Base-by-base conservation (phyloP, 768 basidiomycete species). In the Macrocybe gigantea region DNA sequence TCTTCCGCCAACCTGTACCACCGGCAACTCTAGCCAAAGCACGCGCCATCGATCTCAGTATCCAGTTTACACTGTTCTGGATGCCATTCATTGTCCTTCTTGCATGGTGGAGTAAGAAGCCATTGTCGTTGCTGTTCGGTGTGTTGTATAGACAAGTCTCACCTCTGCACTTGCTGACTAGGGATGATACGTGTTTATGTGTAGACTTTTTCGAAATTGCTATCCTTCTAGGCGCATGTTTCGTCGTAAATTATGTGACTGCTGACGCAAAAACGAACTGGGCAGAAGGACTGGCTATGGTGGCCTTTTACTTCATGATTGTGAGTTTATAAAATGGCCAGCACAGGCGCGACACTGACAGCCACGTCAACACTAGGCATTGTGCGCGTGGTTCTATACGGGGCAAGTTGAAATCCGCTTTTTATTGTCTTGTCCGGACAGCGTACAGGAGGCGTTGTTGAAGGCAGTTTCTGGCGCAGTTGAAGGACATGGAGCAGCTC, bases 221-320 rank as follows among this genome's bases (percentile, higher is more conserved):
- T 0, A 53, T 82, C 14, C 64, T 88, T 33, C 60, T 89, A 3
- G 83, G 79, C 1, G 72, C 84, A 2, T 83, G 80, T 57, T 87
- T 88, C 68, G 65, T 88, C 41, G 86, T 88, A 45, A 89, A 89
- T 63, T 87, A 85, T 57, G 82, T 88, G 44, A 87, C 85, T 9
- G 82, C 83, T 0, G 86, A 88, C 58, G 68, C 79, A 10, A 87
- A 88, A 63, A 88, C 87, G 3, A 88, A 88, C 56, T 88, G 85
- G 84, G 79, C 75, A 1, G 85, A 88, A 65, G 84, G 87, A 11
- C 69, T 73, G 38, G 73, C 79, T 13, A 75, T 88, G 74, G 67
- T 87, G 29, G 58, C 77, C 29, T 85, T 86, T 61, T 88, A 87
- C 58, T 41, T 72, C 43, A 83, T 87, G 76, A 82, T 83, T 47